phyloP scores from a whole-genome alignment of 768 basidiomycete species.

The Pleurotus salmoneostramineus region DNA sequence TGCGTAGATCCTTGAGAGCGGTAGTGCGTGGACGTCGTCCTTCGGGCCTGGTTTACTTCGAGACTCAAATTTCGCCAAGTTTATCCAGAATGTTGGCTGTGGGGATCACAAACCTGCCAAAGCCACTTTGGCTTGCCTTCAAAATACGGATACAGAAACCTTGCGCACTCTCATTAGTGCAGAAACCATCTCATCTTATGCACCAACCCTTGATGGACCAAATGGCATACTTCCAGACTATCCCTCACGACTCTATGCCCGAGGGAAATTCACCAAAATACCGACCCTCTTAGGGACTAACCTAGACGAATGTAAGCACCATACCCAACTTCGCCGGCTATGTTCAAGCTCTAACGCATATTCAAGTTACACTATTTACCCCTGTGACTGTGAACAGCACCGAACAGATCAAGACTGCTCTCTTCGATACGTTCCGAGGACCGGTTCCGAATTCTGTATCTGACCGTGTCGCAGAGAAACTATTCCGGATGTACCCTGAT shows the following conservation, averaged over 20 bases:
- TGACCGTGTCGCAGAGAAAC: constrained; percentile 14
- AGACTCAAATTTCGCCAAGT: background rate
- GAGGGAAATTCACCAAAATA: constrained; percentile 28
- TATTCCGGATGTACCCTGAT: constrained; percentile 37
- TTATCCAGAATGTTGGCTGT: background rate
- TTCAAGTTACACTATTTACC: constrained; percentile 31
- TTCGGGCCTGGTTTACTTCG: background rate
- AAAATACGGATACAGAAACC: background rate
- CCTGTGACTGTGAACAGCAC: constrained; percentile 18
- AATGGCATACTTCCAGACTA: constrained; percentile 33
- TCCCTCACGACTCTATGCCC: constrained; percentile 26
- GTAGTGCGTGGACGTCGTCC: background rate
- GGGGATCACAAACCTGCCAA: background rate
- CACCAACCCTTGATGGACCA: constrained; percentile 35
- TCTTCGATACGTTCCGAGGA: constrained; percentile 24
- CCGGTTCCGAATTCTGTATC: constrained; percentile 15
- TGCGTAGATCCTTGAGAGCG: background rate
- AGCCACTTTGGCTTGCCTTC: constrained; percentile 18
- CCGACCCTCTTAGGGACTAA: constrained; percentile 41
- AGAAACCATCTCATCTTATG: constrained; percentile 17
- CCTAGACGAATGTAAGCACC: constrained; percentile 35
- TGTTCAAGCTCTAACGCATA: background rate
- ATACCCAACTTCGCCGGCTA: no score
- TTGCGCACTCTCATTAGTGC: background rate
- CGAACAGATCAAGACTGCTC: constrained; percentile 17